Conservation (phyloP, 2,329 filamentous ascomycete genomes). For the Sporothrix variecibatus region DNA sequence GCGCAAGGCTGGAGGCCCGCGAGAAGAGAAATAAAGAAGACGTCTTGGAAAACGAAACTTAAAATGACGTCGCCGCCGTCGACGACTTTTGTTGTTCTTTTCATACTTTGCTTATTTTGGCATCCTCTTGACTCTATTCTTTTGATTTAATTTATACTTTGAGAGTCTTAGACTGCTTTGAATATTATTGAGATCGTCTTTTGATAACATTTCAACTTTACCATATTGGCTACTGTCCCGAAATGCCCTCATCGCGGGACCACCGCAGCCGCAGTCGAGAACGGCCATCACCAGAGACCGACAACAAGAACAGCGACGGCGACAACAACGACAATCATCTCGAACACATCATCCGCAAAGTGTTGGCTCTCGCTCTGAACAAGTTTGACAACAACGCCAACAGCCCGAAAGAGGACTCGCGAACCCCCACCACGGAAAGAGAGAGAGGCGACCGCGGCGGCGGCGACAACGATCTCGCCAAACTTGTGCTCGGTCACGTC, state of each 20-base stretch:
- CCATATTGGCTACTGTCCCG: background rate
- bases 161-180: background rate
- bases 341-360: conserved; percentile 13
- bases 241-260: background rate
- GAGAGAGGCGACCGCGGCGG: background rate
- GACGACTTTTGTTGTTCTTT: background rate
- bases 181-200: background rate
- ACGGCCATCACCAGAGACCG: background rate
- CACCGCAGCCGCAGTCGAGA: conserved; percentile 8
- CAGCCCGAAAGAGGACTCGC: background rate
- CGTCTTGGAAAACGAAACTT: background rate
- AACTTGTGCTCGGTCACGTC: conserved; percentile 25
- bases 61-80: background rate
- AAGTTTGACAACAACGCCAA: background rate
- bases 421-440: background rate
- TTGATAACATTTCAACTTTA: background rate
- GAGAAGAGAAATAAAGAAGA: background rate
- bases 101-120: background rate
- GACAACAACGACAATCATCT: conserved; percentile 6
- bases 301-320: background rate
- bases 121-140: background rate
- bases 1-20: background rate
- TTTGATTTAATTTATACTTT: background rate
- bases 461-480: conserved; percentile 23
- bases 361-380: conserved; percentile 1